phyloP scores from a whole-genome alignment of 2,329 filamentous ascomycete genomes.

The Beauveria caledonica region DNA sequence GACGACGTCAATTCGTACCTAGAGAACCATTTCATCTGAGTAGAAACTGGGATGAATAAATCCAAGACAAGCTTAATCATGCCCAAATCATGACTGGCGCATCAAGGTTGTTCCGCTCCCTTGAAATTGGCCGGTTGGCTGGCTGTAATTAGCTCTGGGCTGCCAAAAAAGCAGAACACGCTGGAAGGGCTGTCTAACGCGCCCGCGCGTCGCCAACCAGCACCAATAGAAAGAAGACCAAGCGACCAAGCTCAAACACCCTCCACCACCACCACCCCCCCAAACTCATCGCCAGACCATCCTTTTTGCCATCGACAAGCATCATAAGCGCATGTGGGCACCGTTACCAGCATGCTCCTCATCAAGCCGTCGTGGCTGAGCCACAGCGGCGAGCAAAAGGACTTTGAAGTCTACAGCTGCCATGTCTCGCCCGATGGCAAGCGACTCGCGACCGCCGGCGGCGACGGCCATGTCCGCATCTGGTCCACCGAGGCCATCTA shows the following conservation, averaged over 20 bases:
- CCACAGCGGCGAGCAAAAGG: conserved; percentile 94
- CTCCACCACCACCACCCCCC: neutral
- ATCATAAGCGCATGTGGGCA: conserved; percentile 7
- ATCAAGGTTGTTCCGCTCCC: conserved; percentile 9
- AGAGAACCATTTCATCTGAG: too few relatives aligned
- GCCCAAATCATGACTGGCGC: neutral
- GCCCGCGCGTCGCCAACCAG: conserved; percentile 8
- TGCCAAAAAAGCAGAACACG: conserved; percentile 5
- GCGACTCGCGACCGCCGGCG: conserved; percentile 85
- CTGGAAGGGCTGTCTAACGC: conserved; percentile 9
- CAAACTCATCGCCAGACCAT: neutral
- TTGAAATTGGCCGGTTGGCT: neutral
- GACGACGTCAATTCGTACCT: too few relatives aligned
- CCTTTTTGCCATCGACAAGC: conserved; percentile 2
- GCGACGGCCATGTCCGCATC: conserved; percentile 94
- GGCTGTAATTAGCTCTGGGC: neutral
- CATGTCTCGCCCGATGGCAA: conserved; percentile 92
- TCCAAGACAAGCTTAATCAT: neutral
- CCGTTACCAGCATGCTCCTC: conserved; percentile 56
- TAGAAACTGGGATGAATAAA: too few relatives aligned
- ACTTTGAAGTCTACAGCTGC: conserved; percentile 97
- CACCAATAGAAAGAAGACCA: neutral
- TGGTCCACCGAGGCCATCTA: conserved; percentile 96
- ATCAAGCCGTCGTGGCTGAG: conserved; percentile 95
- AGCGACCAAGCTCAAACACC: conserved; percentile 6